Conservation (phyloP, 1,139 yeast genomes). For the Geotrichum fermentans region DNA sequence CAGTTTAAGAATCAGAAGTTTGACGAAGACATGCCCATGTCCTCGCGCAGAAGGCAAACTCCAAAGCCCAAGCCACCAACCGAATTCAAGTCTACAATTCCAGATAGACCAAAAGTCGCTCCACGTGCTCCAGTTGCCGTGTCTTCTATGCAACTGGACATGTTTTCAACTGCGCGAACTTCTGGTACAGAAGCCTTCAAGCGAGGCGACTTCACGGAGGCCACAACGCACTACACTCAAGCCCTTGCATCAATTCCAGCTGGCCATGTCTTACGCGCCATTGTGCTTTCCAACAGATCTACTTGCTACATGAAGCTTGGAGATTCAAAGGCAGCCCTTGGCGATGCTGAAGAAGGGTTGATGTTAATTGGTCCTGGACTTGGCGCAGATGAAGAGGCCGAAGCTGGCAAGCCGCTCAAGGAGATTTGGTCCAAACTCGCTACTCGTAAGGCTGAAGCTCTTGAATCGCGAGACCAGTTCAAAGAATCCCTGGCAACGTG, state of each 20-base stretch:
- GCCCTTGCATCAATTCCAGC: slow-evolving; percentile 62
- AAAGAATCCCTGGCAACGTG: slow-evolving; percentile 59
- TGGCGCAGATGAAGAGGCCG: slow-evolving; percentile 40
- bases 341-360: slow-evolving; percentile 55
- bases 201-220: slow-evolving; percentile 75
- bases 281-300: slow-evolving; percentile 74
- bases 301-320: slow-evolving; percentile 69
- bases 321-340: slow-evolving; percentile 58
- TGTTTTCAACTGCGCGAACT: slow-evolving; percentile 53
- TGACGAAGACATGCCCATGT: slow-evolving; percentile 30
- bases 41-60: slow-evolving; percentile 25
- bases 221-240: slow-evolving; percentile 55
- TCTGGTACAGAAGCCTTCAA: slow-evolving; percentile 62
- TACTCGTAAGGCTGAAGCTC: slow-evolving; percentile 71
- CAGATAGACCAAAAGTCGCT: slow-evolving; percentile 23
- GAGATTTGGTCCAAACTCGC: slow-evolving; percentile 71
- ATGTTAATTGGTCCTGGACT: slow-evolving; percentile 46
- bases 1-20: slow-evolving; percentile 19
- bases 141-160: slow-evolving; percentile 40
- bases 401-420: slow-evolving; percentile 54
- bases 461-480: slow-evolving; percentile 72
- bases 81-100: slow-evolving; percentile 16
- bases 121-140: slow-evolving; percentile 31
- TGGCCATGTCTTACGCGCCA: slow-evolving; percentile 60
- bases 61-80: slow-evolving; percentile 15